Percentiles rank a stretch among this genome's conserved stretches.
phyloP scores from a whole-genome alignment of 1,284 basidiomycete species.

The Austropuccinia psidii region DNA sequence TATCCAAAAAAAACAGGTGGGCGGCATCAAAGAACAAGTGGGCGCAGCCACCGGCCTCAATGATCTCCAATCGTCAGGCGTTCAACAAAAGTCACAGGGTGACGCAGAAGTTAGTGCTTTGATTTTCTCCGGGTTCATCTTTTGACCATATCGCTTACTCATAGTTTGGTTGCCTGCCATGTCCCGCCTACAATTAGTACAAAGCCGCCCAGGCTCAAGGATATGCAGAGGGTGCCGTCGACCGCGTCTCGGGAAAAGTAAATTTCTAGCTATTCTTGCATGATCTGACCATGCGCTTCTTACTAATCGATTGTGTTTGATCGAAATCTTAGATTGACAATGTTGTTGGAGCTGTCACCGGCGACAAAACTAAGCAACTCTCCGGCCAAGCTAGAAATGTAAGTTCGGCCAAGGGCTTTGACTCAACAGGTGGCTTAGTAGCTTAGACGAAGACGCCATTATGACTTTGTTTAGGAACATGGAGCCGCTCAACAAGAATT shows the following conservation, averaged over 20 bases:
- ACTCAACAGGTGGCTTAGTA: too few species aligned
- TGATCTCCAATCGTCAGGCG: not conserved
- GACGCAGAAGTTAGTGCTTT: not conserved
- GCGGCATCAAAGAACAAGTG: not conserved
- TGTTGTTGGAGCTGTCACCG: not conserved
- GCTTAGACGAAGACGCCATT: not conserved
- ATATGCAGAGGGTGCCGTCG: conserved; percentile 5
- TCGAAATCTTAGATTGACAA: not conserved
- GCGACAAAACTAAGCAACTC: conserved; percentile 6
- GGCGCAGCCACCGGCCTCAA: not conserved
- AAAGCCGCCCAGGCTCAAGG: conserved; percentile 8
- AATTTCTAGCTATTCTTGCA: not conserved
- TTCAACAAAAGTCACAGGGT: not conserved
- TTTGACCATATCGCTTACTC: not conserved
- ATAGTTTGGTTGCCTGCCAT: not conserved
- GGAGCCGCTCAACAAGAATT: not conserved
- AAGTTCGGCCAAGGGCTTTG: not conserved
- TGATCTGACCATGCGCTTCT: not conserved
- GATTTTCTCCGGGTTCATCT: not conserved
- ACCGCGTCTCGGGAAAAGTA: conserved; percentile 1
- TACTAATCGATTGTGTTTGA: too few species aligned
- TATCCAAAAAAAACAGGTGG: not conserved
- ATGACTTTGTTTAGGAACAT: not conserved
- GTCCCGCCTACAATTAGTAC: not conserved
- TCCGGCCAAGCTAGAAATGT: not conserved